A percentile compares a stretch with the other conserved stretches of the same genome.
Evolutionary conservation across 1,139 yeast species (phyloP).

Genomic region (Geotrichum phurueaensis): DNA sequence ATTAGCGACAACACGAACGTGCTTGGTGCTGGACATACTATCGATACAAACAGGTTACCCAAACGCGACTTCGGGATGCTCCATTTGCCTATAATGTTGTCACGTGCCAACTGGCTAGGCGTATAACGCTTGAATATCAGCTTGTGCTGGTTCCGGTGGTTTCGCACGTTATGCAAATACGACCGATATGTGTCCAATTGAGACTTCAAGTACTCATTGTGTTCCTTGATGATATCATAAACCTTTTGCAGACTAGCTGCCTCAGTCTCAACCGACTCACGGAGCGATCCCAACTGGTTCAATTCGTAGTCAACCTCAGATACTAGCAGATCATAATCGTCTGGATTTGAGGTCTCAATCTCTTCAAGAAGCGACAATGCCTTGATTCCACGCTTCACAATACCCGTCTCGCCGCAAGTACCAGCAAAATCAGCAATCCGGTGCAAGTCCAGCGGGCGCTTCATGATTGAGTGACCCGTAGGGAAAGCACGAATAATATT

Average conservation of each 20-base stretch:
- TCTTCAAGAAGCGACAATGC: slow-evolving; percentile 35
- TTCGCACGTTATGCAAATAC: slow-evolving; percentile 37
- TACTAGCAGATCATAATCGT: slow-evolving; percentile 33
- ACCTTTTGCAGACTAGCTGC: slow-evolving; percentile 35
- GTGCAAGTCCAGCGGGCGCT: slow-evolving; percentile 32
- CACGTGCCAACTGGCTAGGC: slow-evolving; percentile 31
- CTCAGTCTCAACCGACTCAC: slow-evolving; percentile 35
- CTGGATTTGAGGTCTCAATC: slow-evolving; percentile 30
- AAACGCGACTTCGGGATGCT: slow-evolving; percentile 30
- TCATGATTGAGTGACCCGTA: slow-evolving; percentile 29
- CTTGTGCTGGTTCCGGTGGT: slow-evolving; percentile 27
- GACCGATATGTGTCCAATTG: slow-evolving; percentile 39
- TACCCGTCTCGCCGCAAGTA: slow-evolving; percentile 29
- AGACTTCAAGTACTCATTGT: slow-evolving; percentile 36
- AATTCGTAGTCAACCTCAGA: slow-evolving; percentile 38
- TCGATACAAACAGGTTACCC: slow-evolving; percentile 26
- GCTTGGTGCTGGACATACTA: slow-evolving; percentile 36
- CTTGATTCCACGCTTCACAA: slow-evolving; percentile 37
- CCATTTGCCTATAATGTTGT: slow-evolving; percentile 33
- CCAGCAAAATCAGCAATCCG: slow-evolving; percentile 37
- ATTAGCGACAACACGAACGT: slow-evolving; percentile 35
- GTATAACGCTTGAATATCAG: slow-evolving; percentile 31
- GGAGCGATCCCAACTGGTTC: slow-evolving; percentile 35
- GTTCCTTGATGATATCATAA: slow-evolving; percentile 36
- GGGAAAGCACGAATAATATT: slow-evolving; percentile 39